Percentiles rank a stretch among this genome's conserved stretches.
Conservation (phyloP, 108 stramenopile species). For the Cyclostephanos invisitatus region DNA sequence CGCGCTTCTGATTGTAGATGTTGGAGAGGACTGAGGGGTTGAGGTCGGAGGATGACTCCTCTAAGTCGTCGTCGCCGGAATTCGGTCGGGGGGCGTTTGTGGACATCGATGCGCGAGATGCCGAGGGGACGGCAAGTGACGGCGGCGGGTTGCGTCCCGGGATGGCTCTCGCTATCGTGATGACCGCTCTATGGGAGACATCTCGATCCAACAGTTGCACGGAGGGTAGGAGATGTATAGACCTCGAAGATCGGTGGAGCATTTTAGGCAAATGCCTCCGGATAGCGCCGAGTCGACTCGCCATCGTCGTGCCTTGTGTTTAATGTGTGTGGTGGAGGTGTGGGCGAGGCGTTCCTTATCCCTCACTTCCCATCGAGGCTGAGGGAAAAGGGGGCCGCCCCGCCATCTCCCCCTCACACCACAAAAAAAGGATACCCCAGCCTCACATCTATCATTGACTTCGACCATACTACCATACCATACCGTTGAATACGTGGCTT, state of each 20-base stretch:
- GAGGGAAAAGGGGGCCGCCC: too few relatives aligned
- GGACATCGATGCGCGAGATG: slow-evolving; percentile 3
- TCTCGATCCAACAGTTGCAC: not conserved
- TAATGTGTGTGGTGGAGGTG: too few relatives aligned
- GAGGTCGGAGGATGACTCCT: not conserved
- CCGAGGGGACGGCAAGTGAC: not conserved
- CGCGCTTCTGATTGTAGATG: slow-evolving; percentile 62
- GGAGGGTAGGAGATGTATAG: not conserved
- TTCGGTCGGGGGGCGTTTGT: slow-evolving; percentile 11
- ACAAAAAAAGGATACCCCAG: too few relatives aligned
- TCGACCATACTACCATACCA: too few relatives aligned
- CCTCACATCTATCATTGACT: too few relatives aligned
- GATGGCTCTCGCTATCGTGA: not conserved
- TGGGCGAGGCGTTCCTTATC: too few relatives aligned
- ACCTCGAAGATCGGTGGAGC: slow-evolving; percentile 1
- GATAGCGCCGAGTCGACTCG: slow-evolving; percentile 7
- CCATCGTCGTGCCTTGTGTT: not conserved
- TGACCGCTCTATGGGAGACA: slow-evolving; percentile 1
- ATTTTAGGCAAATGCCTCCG: slow-evolving; percentile 15
- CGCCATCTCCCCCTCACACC: too few relatives aligned
- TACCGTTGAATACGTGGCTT: too few relatives aligned
- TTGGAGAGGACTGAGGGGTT: slow-evolving; percentile 25
- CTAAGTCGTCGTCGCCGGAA: not conserved
- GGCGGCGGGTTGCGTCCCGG: not conserved
- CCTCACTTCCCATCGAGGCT: too few relatives aligned